Percentiles rank a stretch among this genome's conserved stretches.
Conservation (phyloP, 805 yeast genomes). For the Henningerozyma blattae region DNA sequence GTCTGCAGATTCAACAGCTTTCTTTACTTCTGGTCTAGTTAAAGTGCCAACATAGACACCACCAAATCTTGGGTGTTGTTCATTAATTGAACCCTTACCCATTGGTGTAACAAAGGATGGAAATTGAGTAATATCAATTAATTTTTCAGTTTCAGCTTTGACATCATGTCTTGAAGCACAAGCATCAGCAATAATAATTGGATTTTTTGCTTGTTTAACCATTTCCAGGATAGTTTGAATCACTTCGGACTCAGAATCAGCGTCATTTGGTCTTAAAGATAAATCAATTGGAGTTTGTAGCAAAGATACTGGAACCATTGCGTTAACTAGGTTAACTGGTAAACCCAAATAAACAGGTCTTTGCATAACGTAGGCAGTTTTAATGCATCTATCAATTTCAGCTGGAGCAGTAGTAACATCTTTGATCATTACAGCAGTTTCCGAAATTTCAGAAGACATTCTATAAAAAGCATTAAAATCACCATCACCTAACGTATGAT, state of each 20-base stretch:
- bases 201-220: slow-evolving; percentile 46
- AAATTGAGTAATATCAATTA: slow-evolving; percentile 56
- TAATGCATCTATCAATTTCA: slow-evolving; percentile 58
- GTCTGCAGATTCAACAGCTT: slow-evolving; percentile 60
- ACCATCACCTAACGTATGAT: slow-evolving; percentile 73
- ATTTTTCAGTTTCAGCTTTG: slow-evolving; percentile 41
- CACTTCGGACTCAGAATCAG: slow-evolving; percentile 49
- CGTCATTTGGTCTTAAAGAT: slow-evolving; percentile 40
- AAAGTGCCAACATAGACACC: slow-evolving; percentile 75
- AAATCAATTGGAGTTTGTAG: slow-evolving; percentile 55
- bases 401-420: slow-evolving; percentile 52
- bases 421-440: slow-evolving; percentile 47
- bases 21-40: slow-evolving; percentile 56
- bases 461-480: slow-evolving; percentile 63
- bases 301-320: slow-evolving; percentile 38
- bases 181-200: slow-evolving; percentile 70
- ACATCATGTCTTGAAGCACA: slow-evolving; percentile 70
- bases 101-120: slow-evolving; percentile 77
- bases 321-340: slow-evolving; percentile 68
- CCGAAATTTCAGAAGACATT: slow-evolving; percentile 62
- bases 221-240: slow-evolving; percentile 36
- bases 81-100: slow-evolving; percentile 74
- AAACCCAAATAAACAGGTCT: slow-evolving; percentile 71
- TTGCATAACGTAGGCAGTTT: slow-evolving; percentile 54
- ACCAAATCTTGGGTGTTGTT: slow-evolving; percentile 55